Base-by-base conservation (phyloP, 768 basidiomycete genomes). In the Boletus pseudopeckii region DNA sequence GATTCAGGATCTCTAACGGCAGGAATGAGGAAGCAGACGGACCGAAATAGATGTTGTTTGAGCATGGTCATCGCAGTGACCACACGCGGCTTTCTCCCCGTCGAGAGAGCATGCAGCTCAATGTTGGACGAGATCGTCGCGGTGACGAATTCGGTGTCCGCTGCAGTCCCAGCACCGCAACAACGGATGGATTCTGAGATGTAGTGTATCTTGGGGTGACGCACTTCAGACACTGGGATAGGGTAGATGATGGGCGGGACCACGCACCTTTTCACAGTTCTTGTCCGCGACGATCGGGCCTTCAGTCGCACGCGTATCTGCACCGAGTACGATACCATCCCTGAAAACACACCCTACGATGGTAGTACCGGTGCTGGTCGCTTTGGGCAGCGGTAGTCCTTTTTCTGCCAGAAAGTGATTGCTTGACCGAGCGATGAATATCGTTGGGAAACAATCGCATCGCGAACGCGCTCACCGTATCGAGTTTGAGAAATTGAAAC, bases 11-110 rank as follows among this genome's bases (percentile, higher is more conserved):
- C 45, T 4, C 15, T 1, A 9, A 32, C 22, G 11, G n/a, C 9
- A 33, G 24, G 48, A 38, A 42, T 55, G 40, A 15, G 37, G 39
- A 15, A 45, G 13, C 3, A 34, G 14, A 64, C 79, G 39, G n/a
- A 93, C 92, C 80, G 77, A 77, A 88, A 97, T 37, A 98, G 85
- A 79, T 88, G 89, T 71, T 96, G 95, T 73, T 98, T 98, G 60
- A 98, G 77, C 92, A 98, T 90, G 5, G 96, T 98, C 96, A 99
- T 98, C 6, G 96, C 97, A 0, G 97, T 97, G 47, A 96, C 92
- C 18, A 99, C 93, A 54, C 87, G 81, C 5, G 96, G 93, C 71
- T 91, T 92, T 53, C 96, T 76, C 22, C 94, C 95, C 30, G 91
- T 94, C 17, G 90, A 88, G 30, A 98, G 80, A 1, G 85, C 81